These are phyloP conservation scores for Teunomyces atbi DNA, from an alignment of 805 yeast genomes.

Conservation along the genomic window DNA sequence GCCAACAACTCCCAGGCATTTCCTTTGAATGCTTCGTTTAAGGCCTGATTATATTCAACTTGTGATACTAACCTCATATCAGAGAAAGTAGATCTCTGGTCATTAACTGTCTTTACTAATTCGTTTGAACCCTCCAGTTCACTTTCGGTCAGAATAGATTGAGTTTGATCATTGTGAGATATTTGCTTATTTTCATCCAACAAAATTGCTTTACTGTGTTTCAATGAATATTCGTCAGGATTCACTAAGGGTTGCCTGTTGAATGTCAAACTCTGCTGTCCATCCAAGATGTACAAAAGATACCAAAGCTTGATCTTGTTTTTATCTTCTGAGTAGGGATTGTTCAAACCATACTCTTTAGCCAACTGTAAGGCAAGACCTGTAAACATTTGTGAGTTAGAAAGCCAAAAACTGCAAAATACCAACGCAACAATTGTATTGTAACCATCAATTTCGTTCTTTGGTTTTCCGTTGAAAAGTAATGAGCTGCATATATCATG, in stretches of 20 bases:
- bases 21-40: conserved; percentile 54
- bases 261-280: conserved; percentile 63
- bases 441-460: conserved; percentile 48
- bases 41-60: conserved; percentile 65
- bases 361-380: conserved; percentile 69
- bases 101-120: conserved; percentile 8
- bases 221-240: conserved; percentile 43
- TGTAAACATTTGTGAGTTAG: conserved; percentile 62
- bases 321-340: conserved; percentile 24
- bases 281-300: conserved; percentile 61
- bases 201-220: conserved; percentile 41
- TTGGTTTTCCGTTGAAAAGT: conserved; percentile 37
- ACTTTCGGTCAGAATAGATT: background rate
- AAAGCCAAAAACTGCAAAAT: conserved; percentile 68
- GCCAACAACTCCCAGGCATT: conserved; percentile 60
- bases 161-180: background rate
- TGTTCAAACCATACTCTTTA: conserved; percentile 48
- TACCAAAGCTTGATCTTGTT: conserved; percentile 65
- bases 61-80: conserved; percentile 65
- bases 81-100: conserved; percentile 21
- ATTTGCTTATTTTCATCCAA: conserved; percentile 10
- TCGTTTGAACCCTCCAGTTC: background rate
- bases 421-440: conserved; percentile 62
- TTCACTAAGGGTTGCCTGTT: conserved; percentile 58
- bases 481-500: conserved; percentile 34